Conservation (phyloP, 352 stramenopile species). For the Phytophthora uliginosa region DNA sequence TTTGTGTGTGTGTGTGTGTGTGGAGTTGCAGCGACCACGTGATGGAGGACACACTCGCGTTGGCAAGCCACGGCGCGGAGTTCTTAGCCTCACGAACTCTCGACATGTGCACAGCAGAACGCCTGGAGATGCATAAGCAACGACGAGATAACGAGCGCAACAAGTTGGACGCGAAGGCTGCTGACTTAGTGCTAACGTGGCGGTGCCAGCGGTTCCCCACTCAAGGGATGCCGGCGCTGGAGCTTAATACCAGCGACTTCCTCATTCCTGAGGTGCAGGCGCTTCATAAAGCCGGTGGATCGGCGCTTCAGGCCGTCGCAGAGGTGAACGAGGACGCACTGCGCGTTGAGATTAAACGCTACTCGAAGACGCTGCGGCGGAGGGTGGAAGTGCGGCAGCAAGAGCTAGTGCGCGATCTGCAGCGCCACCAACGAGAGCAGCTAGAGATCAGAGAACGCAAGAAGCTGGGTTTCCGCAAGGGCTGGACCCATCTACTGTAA, state of each 20-base stretch:
- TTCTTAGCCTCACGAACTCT: constrained; percentile 43
- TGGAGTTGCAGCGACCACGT: constrained; percentile 27
- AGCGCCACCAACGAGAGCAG: constrained; percentile 50
- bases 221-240: constrained; percentile 48
- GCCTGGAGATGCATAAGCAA: constrained; percentile 14
- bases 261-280: constrained; percentile 50
- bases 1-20: neutral
- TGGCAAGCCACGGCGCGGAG: constrained; percentile 54
- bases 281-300: constrained; percentile 27
- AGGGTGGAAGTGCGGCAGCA: constrained; percentile 48
- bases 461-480: constrained; percentile 38
- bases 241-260: constrained; percentile 47
- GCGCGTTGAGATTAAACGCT: constrained; percentile 50
- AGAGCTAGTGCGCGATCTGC: constrained; percentile 43
- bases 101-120: constrained; percentile 17
- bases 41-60: constrained; percentile 57
- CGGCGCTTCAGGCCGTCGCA: constrained; percentile 8
- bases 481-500: constrained; percentile 21
- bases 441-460: constrained; percentile 47
- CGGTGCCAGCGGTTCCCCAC: constrained; percentile 61
- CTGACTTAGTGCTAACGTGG: constrained; percentile 44
- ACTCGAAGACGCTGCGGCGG: constrained; percentile 45
- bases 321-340: constrained; percentile 53
- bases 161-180: constrained; percentile 31
- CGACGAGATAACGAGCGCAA: constrained; percentile 20